Percentiles rank a stretch among this genome's conserved stretches.
phyloP scores from a whole-genome alignment of 2,329 filamentous ascomycete species.

The Alternaria arbusti region DNA sequence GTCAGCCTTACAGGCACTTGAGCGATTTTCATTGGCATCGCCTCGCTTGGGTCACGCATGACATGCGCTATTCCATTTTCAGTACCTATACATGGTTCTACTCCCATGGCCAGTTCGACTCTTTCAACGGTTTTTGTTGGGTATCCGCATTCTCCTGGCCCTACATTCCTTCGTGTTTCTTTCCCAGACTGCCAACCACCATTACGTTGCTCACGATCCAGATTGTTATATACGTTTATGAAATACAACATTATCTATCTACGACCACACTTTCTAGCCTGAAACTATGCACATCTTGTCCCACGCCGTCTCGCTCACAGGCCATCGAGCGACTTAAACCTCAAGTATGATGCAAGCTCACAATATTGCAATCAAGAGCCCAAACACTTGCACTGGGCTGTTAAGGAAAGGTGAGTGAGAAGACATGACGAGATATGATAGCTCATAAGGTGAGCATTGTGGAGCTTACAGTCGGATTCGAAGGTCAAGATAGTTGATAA shows the following conservation, averaged over 20 bases:
- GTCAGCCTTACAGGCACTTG: not conserved
- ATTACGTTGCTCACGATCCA: not conserved
- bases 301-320: too few species aligned
- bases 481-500: not conserved
- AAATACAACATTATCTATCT: not conserved
- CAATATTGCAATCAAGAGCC: too few species aligned
- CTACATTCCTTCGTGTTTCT: not conserved
- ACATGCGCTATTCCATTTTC: not conserved
- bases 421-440: not conserved
- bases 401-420: too few species aligned
- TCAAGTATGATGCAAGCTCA: too few species aligned
- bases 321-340: too few species aligned
- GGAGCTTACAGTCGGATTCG: not conserved
- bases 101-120: not conserved
- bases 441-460: not conserved
- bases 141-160: not conserved
- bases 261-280: too few species aligned
- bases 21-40: not conserved
- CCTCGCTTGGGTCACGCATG: not conserved
- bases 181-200: not conserved
- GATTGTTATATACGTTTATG: constrained; percentile 2
- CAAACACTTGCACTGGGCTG: too few species aligned
- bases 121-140: not conserved
- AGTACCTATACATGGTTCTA: too few species aligned
- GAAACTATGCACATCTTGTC: too few species aligned